A percentile compares a stretch with the other conserved stretches of the same genome.
phyloP scores from a whole-genome alignment of 768 basidiomycete genomes.

The Candolleomyces eurysporus region DNA sequence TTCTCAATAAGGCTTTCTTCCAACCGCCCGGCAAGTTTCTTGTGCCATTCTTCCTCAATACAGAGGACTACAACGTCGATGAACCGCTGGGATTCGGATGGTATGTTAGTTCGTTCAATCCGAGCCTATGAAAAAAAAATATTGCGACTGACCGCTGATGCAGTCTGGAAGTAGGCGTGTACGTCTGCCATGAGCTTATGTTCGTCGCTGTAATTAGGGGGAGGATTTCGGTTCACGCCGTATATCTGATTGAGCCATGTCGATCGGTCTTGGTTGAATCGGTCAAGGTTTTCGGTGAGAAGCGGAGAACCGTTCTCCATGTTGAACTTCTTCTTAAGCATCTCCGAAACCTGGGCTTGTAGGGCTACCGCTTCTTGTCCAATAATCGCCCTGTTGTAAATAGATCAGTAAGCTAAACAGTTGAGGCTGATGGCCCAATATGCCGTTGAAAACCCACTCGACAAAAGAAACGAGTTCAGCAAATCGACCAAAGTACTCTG shows the following conservation, averaged over 20 bases:
- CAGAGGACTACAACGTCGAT: constrained; percentile 51
- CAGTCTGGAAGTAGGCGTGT: constrained; percentile 54
- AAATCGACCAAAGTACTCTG: constrained; percentile 9
- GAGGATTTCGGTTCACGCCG: neutral
- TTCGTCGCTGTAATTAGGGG: constrained; percentile 23
- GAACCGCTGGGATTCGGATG: constrained; percentile 38
- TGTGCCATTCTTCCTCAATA: constrained; percentile 44
- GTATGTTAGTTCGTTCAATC: neutral
- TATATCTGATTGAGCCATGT: constrained; percentile 19
- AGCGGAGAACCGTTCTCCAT: constrained; percentile 36
- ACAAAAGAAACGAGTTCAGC: constrained; percentile 6
- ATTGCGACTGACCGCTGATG: constrained; percentile 43
- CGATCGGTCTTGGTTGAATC: constrained; percentile 11
- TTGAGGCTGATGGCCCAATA: too few species aligned
- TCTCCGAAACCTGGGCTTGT: neutral
- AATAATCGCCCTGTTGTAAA: neutral
- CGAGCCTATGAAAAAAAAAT: neutral
- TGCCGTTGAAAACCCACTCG: constrained; percentile 5
- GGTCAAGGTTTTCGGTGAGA: constrained; percentile 32
- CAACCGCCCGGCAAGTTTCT: constrained; percentile 34
- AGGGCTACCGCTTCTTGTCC: neutral
- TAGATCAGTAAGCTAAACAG: neutral
- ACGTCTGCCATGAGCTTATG: constrained; percentile 52
- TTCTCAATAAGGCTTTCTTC: constrained; percentile 34
- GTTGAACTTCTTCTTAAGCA: constrained; percentile 29